Percentiles rank a stretch among this genome's conserved stretches.
Evolutionary conservation across 1,284 basidiomycete genomes (phyloP).

Genomic region (Tranzscheliella williamsii): DNA sequence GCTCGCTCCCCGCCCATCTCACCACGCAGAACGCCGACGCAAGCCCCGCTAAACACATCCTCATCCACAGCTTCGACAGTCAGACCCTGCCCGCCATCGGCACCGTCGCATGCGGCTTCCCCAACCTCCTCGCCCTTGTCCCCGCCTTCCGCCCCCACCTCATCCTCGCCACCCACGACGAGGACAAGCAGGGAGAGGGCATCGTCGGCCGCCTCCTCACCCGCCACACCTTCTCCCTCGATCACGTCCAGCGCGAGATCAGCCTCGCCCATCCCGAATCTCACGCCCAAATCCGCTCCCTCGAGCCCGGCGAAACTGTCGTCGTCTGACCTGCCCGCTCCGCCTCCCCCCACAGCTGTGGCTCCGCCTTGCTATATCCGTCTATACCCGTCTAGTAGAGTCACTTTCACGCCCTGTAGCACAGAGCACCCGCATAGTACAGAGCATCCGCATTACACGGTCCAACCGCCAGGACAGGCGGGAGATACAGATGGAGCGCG

Average conservation of each 20-base stretch:
- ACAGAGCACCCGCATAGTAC: too few species aligned
- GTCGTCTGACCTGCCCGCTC: too few species aligned
- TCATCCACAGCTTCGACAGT: constrained; percentile 35
- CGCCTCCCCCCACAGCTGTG: too few species aligned
- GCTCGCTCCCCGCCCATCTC: constrained; percentile 7
- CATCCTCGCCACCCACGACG: constrained; percentile 32
- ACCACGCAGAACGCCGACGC: neutral
- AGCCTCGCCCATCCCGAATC: neutral
- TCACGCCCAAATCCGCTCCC: constrained; percentile 1
- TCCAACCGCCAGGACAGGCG: too few species aligned
- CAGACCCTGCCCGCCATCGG: constrained; percentile 32
- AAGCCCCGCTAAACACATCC: neutral
- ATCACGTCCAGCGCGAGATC: neutral
- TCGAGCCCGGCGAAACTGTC: constrained; percentile 11
- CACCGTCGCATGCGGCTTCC: constrained; percentile 18
- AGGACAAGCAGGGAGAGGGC: constrained; percentile 23
- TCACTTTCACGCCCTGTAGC: too few species aligned
- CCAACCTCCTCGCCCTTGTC: constrained; percentile 17
- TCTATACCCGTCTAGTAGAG: too few species aligned
- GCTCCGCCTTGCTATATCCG: too few species aligned
- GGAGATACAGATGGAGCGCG: neutral
- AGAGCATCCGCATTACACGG: too few species aligned
- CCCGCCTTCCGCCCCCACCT: constrained; percentile 7
- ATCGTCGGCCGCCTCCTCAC: constrained; percentile 16
- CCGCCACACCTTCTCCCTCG: constrained; percentile 1